Evolutionary conservation across 1,284 basidiomycete genomes (phyloP).

Genomic region (Leccinum griseonigrum): DNA sequence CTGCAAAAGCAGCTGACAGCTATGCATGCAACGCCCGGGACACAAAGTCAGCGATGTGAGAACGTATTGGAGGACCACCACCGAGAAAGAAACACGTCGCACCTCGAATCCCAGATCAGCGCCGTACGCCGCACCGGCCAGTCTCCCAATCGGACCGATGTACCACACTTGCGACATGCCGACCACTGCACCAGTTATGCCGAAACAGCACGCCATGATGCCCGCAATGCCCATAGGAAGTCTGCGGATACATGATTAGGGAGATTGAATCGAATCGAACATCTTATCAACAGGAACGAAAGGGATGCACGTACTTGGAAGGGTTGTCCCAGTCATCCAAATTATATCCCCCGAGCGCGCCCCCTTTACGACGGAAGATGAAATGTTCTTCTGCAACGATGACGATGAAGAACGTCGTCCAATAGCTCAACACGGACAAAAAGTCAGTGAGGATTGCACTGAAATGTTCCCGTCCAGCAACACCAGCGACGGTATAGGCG

Average conservation of each 20-base stretch:
- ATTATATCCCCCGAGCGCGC: constrained; percentile 51
- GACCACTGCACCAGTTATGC: constrained; percentile 46
- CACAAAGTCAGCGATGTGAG: not conserved
- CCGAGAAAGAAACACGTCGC: not conserved
- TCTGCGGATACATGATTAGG: constrained; percentile 14
- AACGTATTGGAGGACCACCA: not conserved
- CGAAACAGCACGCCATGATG: constrained; percentile 45
- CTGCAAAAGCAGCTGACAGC: constrained; percentile 46
- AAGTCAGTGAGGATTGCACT: constrained; percentile 54
- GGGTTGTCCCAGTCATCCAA: constrained; percentile 53
- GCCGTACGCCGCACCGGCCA: constrained; percentile 42
- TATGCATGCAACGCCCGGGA: constrained; percentile 11
- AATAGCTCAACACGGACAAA: constrained; percentile 61
- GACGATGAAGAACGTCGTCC: constrained; percentile 60
- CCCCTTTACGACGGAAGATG: constrained; percentile 47
- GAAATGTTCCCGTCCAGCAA: constrained; percentile 63
- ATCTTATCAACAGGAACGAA: not conserved
- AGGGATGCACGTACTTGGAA: constrained; percentile 31
- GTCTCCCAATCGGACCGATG: constrained; percentile 46
- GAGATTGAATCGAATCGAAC: too few species aligned
- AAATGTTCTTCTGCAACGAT: constrained; percentile 59
- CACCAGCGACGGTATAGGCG: constrained; percentile 56
- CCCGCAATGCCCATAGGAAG: constrained; percentile 60
- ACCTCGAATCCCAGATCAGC: constrained; percentile 63
- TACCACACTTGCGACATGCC: constrained; percentile 54